These are phyloP conservation scores for Penicillium mononematosum DNA, from an alignment of 495 filamentous ascomycete species.

Conservation along the genomic window DNA sequence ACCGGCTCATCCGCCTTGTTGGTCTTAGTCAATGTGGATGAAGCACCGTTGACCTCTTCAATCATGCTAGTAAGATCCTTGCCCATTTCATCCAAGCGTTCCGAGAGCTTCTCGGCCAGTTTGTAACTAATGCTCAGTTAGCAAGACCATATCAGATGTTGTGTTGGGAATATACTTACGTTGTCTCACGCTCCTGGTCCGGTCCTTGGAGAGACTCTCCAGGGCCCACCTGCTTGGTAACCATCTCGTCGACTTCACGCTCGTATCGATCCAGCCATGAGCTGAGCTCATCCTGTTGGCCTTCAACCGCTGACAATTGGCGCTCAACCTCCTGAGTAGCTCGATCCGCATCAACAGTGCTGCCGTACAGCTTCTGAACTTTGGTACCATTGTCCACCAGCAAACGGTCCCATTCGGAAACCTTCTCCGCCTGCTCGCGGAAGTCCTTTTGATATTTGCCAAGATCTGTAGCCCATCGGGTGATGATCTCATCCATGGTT, in stretches of 20 bases:
- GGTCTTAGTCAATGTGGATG: slow-evolving; percentile 78
- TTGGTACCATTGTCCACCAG: slow-evolving; percentile 90
- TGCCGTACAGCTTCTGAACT: slow-evolving; percentile 82
- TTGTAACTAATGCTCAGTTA: slow-evolving; percentile 60
- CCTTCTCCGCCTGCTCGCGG: slow-evolving; percentile 79
- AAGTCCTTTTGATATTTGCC: slow-evolving; percentile 96
- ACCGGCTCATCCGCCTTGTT: slow-evolving; percentile 89
- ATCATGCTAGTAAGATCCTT: slow-evolving; percentile 92
- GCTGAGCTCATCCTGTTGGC: slow-evolving; percentile 84
- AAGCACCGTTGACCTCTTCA: slow-evolving; percentile 91
- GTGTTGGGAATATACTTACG: slow-evolving; percentile 44
- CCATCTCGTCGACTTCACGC: slow-evolving; percentile 80
- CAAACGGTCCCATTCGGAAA: slow-evolving; percentile 86
- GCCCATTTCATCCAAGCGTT: slow-evolving; percentile 85
- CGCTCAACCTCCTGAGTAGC: slow-evolving; percentile 88
- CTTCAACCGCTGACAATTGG: slow-evolving; percentile 82
- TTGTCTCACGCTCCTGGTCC: slow-evolving; percentile 91
- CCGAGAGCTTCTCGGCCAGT: slow-evolving; percentile 84
- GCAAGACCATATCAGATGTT: neutral
- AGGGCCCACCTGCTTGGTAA: slow-evolving; percentile 63
- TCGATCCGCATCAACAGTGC: slow-evolving; percentile 86
- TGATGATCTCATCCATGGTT: slow-evolving; percentile 99
- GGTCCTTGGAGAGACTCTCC: slow-evolving; percentile 77
- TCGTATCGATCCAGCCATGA: slow-evolving; percentile 87
- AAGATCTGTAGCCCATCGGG: slow-evolving; percentile 92